Evolutionary conservation across 2,329 filamentous ascomycete species (phyloP), one percentile per base, ranked within the genome.

Genomic region (Hypoxylon sp.): DNA sequence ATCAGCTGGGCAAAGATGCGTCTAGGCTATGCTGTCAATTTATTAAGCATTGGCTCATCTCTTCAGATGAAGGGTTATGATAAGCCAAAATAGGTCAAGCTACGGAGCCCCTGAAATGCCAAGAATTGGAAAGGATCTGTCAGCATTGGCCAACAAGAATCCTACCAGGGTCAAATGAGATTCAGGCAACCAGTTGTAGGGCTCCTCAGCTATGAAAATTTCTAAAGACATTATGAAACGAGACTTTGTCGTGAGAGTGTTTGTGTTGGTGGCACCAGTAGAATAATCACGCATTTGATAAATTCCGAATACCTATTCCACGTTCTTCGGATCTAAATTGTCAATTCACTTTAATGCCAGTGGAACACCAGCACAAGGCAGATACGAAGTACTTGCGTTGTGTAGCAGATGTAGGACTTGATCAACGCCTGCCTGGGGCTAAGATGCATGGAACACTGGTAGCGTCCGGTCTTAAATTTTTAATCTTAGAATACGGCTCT

Each of bases 41-140:
- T 46, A 31, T 46, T 58, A 44, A 48, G 60, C 50, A 37, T 46
- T 57, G 55, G 61, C 62, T 59, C 61, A 62, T 68, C 61, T 62
- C 50, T 35, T 46, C 54, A 33, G 33, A 42, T 53, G 66, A 61
- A 59, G 52, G 52, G 13, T n/a, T 57, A 46, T 51, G 61, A 61
- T 62, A 59, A 51, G 57, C 58, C 48, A 1, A 22, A 57, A 63
- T 59, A 35, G 48, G 67, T 26, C 55, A 51, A 50, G 44, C 59
- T 33, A 63, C 39, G n/a, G 10, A 31, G 39, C 65, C 68, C 69
- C 65, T 71, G 65, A 69, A 66, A 51, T 66, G 66, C 66, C 66
- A 71, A 69, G 69, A 26, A 13, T 19, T 37, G 5, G 51, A n/a
- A 54, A 22, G 52, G 65, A 55, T 63, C 47, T 33, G 46, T 42